Base-by-base conservation (phyloP, 1,284 basidiomycete species). In the Trichosporon sp. region DNA sequence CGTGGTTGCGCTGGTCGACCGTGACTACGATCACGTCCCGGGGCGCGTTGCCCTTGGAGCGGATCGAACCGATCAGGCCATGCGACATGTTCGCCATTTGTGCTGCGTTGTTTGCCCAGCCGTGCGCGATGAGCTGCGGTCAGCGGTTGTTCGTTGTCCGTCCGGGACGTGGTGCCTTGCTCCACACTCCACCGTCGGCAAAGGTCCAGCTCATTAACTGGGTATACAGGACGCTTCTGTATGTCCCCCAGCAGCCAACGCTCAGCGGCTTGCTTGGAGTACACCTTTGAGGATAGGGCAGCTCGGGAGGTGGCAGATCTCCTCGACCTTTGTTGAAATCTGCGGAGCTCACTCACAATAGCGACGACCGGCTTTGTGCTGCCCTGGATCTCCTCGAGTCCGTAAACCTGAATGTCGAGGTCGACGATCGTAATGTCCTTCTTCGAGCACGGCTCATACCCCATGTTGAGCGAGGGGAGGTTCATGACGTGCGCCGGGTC, bases 1-100 rank as follows among this genome's bases (percentile, higher is more conserved):
- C 92, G 75, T 93, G 92, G 77, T 93, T 93, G 2, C 91, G 87
- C 76, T 92, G 91, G 76, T 93, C 91, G 11, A 84, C 68, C 0
- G 82, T 83, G 16, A 84, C 81, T 14, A 84, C 77, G 10, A 85
- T 75, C 54, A 83, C 68, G 67, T 82, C 80, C 51, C 79, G 73
- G 67, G 73, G 77, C 19, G 72, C 37, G 32, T 71, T 65, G 11
- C 46, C 5, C 59, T 66, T 65, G 35, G 64, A 46, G 10, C 59
- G 43, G 8, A 78, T 72, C 63, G 80, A 74, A 3, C 81, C 81
- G 5, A 83, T 35, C 8, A 83, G 67, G 2, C 80, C 82, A 37
- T 76, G 68, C 4, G 71, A 71, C 80, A 82, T 79, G 64, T 78
- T 74, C 68, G 81, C 77, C 70, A 78, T 74, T 46, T 74, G 69